Evolutionary conservation across 2,329 filamentous ascomycete species (phyloP).

Genomic region (Clarireedia monteithiana): DNA sequence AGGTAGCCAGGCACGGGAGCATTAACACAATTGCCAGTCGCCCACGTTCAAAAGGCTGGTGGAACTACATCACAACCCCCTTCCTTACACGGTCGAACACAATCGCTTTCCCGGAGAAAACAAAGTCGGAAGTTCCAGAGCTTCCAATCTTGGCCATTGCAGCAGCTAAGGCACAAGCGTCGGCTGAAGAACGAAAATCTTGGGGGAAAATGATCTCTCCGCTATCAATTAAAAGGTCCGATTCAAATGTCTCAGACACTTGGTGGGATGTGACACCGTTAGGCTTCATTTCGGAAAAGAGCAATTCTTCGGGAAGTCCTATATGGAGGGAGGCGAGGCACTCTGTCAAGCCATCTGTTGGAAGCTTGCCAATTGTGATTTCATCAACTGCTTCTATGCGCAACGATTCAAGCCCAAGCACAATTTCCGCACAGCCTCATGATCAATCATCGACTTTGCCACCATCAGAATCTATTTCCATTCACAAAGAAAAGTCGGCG

Average conservation of each 20-base stretch:
- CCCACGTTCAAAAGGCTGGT: slow-evolving; percentile 62
- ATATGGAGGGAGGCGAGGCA: slow-evolving; percentile 22
- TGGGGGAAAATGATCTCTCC: slow-evolving; percentile 30
- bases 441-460: not conserved
- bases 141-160: slow-evolving; percentile 30
- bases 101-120: slow-evolving; percentile 17
- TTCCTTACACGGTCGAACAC: slow-evolving; percentile 40
- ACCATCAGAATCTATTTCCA: slow-evolving; percentile 2
- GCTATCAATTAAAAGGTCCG: slow-evolving; percentile 23
- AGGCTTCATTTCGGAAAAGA: slow-evolving; percentile 14
- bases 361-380: slow-evolving; percentile 21
- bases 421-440: not conserved
- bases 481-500: slow-evolving; percentile 14
- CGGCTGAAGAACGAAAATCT: slow-evolving; percentile 17
- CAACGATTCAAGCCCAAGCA: not conserved
- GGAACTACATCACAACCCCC: slow-evolving; percentile 68
- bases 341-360: slow-evolving; percentile 22
- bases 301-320: slow-evolving; percentile 10
- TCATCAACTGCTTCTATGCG: slow-evolving; percentile 15
- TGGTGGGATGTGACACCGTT: slow-evolving; percentile 31
- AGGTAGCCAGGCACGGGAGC: slow-evolving; percentile 18
- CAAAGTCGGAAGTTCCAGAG: slow-evolving; percentile 16
- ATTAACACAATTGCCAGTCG: slow-evolving; percentile 26
- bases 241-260: slow-evolving; percentile 27
- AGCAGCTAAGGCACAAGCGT: slow-evolving; percentile 22